Conservation (phyloP, 352 stramenopile species). For the Globisporangium perplexum region DNA sequence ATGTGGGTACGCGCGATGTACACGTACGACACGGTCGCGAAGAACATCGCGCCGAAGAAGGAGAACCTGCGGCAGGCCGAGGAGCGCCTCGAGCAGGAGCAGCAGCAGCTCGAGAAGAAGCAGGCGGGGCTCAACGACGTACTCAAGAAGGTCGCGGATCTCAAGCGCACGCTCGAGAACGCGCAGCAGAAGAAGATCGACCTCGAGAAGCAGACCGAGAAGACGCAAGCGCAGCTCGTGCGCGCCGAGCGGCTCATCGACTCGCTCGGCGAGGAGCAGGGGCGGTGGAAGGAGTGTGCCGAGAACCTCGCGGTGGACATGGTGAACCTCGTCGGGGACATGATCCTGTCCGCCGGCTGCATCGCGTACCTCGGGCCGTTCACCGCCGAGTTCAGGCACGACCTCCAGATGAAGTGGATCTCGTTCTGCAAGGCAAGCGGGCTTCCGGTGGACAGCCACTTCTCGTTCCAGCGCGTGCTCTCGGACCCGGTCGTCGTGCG, state of each 20-base stretch:
- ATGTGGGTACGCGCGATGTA: conserved; percentile 95
- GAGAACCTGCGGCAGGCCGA: conserved; percentile 87
- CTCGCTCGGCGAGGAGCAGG: conserved; percentile 87
- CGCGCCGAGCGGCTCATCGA: conserved; percentile 90
- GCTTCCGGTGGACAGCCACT: conserved; percentile 82
- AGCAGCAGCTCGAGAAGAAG: conserved; percentile 84
- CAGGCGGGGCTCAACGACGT: conserved; percentile 78
- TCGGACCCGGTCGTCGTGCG: conserved; percentile 84
- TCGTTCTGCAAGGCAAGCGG: conserved; percentile 65
- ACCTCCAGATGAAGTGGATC: conserved; percentile 85
- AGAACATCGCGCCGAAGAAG: conserved; percentile 93
- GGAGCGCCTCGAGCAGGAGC: conserved; percentile 80
- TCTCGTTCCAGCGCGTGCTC: conserved; percentile 81
- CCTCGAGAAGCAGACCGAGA: conserved; percentile 83
- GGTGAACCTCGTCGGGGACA: conserved; percentile 91
- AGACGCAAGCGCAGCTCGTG: conserved; percentile 84
- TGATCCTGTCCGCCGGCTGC: conserved; percentile 89
- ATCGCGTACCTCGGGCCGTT: conserved; percentile 93
- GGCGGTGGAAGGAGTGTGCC: conserved; percentile 84
- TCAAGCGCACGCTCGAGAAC: conserved; percentile 85
- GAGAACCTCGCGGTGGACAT: conserved; percentile 72
- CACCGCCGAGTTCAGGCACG: conserved; percentile 77
- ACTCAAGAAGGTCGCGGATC: conserved; percentile 76
- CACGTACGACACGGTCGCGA: conserved; percentile 92
- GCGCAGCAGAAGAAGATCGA: conserved; percentile 92